Base-by-base conservation (phyloP, 2,329 filamentous ascomycete genomes). In the Botryotinia narcissicola region DNA sequence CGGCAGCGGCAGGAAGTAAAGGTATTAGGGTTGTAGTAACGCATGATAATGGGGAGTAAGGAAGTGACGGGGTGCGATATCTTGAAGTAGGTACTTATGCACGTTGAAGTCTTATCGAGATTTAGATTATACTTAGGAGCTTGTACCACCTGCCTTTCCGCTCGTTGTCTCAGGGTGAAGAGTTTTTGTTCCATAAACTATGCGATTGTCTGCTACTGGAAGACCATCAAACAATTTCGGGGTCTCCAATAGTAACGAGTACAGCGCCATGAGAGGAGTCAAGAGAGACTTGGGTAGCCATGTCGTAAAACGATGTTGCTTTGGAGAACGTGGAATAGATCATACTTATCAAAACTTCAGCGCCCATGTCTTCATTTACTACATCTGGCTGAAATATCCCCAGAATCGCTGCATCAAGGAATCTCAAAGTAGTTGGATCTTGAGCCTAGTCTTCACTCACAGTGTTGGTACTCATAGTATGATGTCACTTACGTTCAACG, bases 191-290 rank as follows among this genome's bases (percentile, higher is more conserved):
- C 77, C 77, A 73, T 78, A 80, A 7, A 32, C 46, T 71, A 44
- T 18, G 16, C 20, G 20, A 22, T 29, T 42, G 6, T 18, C 7
- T 7, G 64, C 29, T 14, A 32, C 9, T 29, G 22, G 12, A 22
- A n/a, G n/a, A 22, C 18, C 4, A 51, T n/a, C 10, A 51, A n/a
- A 44, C 0, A 42, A 32, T 16, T n/a, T 14, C 8, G 8, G 7
- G 73, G 37, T 82, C 83, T 22, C 83, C 83, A 12, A 84, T 80
- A 20, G 76, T 78, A 63, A 82, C 80, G 77, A 86, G 84, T 5
- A 86, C 78, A n/a, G 76, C 75, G 54, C 84, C 84, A 76, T 87
- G 85, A 37, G 83, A 85, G 37, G 62, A 32, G 20, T 48, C 46
- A 6, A 63, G 46, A n/a, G 54, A 61, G 20, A 69, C 44, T 73